phyloP scores from a whole-genome alignment of 164 flowering plant species.

The Berberis vulgaris region DNA sequence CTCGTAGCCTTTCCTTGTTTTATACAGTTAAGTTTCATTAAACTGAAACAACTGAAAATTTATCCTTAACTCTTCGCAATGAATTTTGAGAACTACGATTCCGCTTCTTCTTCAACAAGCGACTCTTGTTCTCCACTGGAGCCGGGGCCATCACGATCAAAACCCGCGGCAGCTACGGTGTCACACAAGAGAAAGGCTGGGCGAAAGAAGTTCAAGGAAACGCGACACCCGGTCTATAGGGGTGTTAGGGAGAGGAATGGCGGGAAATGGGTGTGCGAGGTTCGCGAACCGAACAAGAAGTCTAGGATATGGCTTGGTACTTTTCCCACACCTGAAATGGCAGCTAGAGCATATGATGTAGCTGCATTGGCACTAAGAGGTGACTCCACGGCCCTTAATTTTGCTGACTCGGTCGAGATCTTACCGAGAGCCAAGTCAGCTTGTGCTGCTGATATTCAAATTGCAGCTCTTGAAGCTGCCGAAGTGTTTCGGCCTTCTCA shows the following conservation, averaged over 20 bases:
- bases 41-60: no score
- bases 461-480: slow-evolving; percentile 3
- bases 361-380: slow-evolving; percentile 20
- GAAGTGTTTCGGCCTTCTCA: neutral
- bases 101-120: slow-evolving; percentile 2
- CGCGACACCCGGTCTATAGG: slow-evolving; percentile 60
- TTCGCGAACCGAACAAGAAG: slow-evolving; percentile 43
- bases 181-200: slow-evolving; percentile 54
- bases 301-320: slow-evolving; percentile 56
- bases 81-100: neutral
- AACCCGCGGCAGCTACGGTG: neutral
- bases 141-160: neutral
- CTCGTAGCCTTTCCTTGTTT: no score
- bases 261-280: slow-evolving; percentile 52
- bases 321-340: slow-evolving; percentile 31
- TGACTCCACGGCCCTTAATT: slow-evolving; percentile 13
- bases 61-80: neutral
- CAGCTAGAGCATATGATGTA: slow-evolving; percentile 24
- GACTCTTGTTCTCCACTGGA: slow-evolving; percentile 1
- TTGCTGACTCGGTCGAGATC: slow-evolving; percentile 17
- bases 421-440: slow-evolving; percentile 10
- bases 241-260: slow-evolving; percentile 45
- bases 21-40: no score
- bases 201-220: slow-evolving; percentile 63
- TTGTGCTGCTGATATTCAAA: slow-evolving; percentile 1